Evolutionary conservation across 2,329 filamentous ascomycete species (phyloP).

Genomic region (Alternaria triticimaculans): DNA sequence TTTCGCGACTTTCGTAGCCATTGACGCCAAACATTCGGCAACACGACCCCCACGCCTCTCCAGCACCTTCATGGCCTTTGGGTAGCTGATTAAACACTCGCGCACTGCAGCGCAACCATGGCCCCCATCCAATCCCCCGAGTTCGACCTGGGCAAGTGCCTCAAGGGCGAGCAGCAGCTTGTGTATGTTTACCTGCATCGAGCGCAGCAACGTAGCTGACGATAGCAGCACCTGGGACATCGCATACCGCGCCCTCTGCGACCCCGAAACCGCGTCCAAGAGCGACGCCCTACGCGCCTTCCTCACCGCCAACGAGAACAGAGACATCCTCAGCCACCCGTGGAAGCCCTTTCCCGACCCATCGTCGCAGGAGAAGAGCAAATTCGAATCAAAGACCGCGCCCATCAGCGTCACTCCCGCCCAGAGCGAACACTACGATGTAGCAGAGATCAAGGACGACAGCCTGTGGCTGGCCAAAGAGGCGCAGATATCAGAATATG

Average conservation of each 20-base stretch:
- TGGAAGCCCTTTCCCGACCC: conserved; percentile 70
- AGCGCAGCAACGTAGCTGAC: conserved; percentile 24
- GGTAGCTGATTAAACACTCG: conserved; percentile 32
- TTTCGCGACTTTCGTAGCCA: conserved; percentile 24
- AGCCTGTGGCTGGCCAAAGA: conserved; percentile 84
- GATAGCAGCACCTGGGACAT: conserved; percentile 67
- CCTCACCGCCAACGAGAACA: conserved; percentile 72
- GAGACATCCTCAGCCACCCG: conserved; percentile 72
- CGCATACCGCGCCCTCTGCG: conserved; percentile 61
- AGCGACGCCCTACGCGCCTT: conserved; percentile 65
- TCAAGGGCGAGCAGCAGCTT: conserved; percentile 79
- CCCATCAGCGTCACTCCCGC: conserved; percentile 82
- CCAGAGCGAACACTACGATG: conserved; percentile 70
- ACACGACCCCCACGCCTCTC: conserved; percentile 19
- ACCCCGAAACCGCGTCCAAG: conserved; percentile 53
- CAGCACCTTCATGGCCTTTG: conserved; percentile 42
- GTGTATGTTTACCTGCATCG: conserved; percentile 65
- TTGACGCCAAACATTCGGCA: conserved; percentile 31
- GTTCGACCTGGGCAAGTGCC: conserved; percentile 82
- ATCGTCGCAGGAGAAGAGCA: conserved; percentile 68
- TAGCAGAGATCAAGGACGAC: conserved; percentile 83
- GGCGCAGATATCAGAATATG: conserved; percentile 78
- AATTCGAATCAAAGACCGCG: conserved; percentile 84
- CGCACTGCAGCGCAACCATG: conserved; percentile 49
- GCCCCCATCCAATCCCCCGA: conserved; percentile 48